Evolutionary conservation across 495 filamentous ascomycete species (phyloP).

Genomic region (Halenospora varia): DNA sequence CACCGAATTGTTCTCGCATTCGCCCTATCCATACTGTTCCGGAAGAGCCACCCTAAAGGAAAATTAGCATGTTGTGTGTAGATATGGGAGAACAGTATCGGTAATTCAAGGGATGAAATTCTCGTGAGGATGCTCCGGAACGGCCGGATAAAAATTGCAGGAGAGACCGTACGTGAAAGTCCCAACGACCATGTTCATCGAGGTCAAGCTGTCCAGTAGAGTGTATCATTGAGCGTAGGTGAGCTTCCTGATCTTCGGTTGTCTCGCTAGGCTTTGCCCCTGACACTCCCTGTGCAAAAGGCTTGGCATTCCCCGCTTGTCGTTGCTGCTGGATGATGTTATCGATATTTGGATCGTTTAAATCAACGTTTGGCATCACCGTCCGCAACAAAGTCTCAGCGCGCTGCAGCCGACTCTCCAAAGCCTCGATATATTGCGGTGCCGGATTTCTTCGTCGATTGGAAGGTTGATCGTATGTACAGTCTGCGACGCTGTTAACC

Average conservation of each 20-base stretch:
- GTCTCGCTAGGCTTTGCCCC: not conserved
- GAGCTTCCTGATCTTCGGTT: slow-evolving; percentile 56
- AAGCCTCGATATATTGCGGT: slow-evolving; percentile 89
- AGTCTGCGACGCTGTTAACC: slow-evolving; percentile 54
- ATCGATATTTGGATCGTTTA: slow-evolving; percentile 79
- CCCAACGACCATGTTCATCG: slow-evolving; percentile 88
- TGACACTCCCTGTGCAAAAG: not conserved
- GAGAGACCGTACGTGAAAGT: slow-evolving; percentile 68
- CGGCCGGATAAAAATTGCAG: too few relatives aligned
- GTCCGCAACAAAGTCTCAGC: slow-evolving; percentile 76
- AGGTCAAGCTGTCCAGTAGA: slow-evolving; percentile 85
- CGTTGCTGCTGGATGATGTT: slow-evolving; percentile 53
- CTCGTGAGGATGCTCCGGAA: too few relatives aligned
- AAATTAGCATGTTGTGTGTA: not conserved
- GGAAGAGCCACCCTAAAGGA: slow-evolving; percentile 68
- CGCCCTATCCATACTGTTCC: slow-evolving; percentile 81
- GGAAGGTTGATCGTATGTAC: slow-evolving; percentile 96
- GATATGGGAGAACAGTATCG: too few relatives aligned
- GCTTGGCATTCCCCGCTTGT: slow-evolving; percentile 16
- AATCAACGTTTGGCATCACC: slow-evolving; percentile 80
- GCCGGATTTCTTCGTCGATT: slow-evolving; percentile 92
- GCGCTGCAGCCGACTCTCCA: slow-evolving; percentile 79
- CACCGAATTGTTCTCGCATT: slow-evolving; percentile 83
- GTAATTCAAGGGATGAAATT: too few relatives aligned
- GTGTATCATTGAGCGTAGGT: slow-evolving; percentile 93